Evolutionary conservation across 163 green algal species (phyloP).

Genomic region (Scenedesmus sp.): DNA sequence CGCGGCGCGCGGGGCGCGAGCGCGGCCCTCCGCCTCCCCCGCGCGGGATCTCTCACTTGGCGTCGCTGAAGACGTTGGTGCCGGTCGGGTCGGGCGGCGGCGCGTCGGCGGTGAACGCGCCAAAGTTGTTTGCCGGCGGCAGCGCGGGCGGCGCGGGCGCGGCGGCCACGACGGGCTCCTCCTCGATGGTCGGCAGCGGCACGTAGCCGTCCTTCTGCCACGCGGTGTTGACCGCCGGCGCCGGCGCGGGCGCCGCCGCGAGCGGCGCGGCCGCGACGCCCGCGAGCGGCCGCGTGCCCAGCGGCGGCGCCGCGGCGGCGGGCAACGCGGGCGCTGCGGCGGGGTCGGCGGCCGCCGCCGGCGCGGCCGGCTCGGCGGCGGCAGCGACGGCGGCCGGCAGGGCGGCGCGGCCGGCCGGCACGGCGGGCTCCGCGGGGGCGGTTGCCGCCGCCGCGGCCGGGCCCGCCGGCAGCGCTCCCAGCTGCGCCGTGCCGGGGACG

Average conservation of each 20-base stretch:
- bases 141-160: neutral
- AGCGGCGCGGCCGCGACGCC: neutral
- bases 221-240: neutral
- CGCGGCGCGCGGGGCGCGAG: no score
- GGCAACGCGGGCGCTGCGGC: neutral
- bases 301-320: neutral
- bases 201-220: neutral
- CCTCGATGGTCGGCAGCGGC: neutral
- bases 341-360: neutral
- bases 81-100: neutral
- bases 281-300: neutral
- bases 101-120: neutral
- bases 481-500: neutral
- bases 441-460: no score
- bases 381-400: neutral
- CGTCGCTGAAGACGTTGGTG: neutral
- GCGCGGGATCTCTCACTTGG: slow-evolving; percentile 16
- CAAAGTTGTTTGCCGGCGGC: slow-evolving; percentile 6
- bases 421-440: no score
- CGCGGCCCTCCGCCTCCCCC: no score
- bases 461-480: no score
- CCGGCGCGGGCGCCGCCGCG: neutral
- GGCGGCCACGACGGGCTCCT: neutral
- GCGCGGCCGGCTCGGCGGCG: neutral
- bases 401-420: no score